These are phyloP conservation scores for Copromyces sp. DNA, from an alignment of 495 filamentous ascomycete species.

Conservation along the genomic window DNA sequence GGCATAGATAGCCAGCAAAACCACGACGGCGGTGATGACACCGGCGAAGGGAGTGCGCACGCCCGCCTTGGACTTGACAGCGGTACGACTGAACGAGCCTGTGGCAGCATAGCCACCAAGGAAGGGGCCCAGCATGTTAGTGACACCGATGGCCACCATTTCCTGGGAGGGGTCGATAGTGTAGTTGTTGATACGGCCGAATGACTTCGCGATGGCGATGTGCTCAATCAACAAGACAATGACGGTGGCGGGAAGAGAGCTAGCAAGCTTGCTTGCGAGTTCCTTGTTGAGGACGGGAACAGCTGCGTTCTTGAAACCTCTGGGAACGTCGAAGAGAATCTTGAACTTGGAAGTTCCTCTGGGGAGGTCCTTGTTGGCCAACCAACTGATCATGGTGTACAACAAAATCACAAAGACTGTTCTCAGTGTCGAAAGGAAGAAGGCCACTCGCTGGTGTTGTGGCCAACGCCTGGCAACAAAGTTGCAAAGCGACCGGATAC, in stretches of 20 bases:
- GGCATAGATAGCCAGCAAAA: conserved; percentile 91
- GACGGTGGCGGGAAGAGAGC: conserved; percentile 41
- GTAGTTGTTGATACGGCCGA: conserved; percentile 95
- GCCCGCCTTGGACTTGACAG: conserved; percentile 96
- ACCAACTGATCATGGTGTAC: conserved; percentile 85
- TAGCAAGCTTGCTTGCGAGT: conserved; percentile 18
- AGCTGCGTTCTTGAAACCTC: conserved; percentile 72
- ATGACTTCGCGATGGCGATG: conserved; percentile 96
- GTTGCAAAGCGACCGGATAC: conserved; percentile 62
- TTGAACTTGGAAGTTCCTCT: conserved; percentile 44
- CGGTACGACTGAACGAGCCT: conserved; percentile 93
- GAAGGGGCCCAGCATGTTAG: conserved; percentile 87
- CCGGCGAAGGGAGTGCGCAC: conserved; percentile 90
- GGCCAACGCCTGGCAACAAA: conserved; percentile 59
- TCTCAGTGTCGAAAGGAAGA: conserved; percentile 81
- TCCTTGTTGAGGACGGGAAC: conserved; percentile 55
- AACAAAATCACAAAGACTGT: conserved; percentile 89
- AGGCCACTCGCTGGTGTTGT: conserved; percentile 60
- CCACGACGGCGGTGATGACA: conserved; percentile 78
- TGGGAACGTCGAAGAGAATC: conserved; percentile 67
- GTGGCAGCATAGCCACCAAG: conserved; percentile 91
- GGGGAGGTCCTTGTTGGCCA: conserved; percentile 55
- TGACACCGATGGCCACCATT: conserved; percentile 87
- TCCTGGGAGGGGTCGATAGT: conserved; percentile 97
- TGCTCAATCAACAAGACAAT: conserved; percentile 95